Conservation (phyloP, 257 asterid genomes). For the Solanum ossicruentum region DNA sequence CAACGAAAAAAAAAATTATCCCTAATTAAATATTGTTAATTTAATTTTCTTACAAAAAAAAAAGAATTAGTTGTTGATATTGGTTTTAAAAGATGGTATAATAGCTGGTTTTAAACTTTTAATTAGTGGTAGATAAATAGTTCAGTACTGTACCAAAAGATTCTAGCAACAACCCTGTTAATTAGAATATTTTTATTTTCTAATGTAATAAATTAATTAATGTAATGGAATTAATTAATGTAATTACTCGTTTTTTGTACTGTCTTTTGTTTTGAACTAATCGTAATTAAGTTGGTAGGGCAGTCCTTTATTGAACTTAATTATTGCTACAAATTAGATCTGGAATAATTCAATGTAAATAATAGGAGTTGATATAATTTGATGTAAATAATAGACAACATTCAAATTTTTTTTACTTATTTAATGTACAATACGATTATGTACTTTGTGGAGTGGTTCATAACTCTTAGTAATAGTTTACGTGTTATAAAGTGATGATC, state of each 20-base stretch:
- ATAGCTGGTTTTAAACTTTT: neutral
- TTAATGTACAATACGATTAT: neutral
- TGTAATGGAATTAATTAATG: neutral
- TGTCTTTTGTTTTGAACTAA: neutral
- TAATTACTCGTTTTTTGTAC: neutral
- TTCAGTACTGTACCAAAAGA: neutral
- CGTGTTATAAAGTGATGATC: too few species aligned
- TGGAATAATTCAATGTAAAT: neutral
- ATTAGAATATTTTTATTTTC: neutral
- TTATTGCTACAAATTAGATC: neutral
- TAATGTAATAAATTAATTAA: neutral
- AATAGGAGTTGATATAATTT: neutral
- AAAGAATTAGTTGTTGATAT: neutral
- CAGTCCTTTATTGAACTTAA: neutral
- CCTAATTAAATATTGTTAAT: neutral
- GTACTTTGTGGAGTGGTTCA: too few species aligned
- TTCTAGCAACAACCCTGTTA: neutral
- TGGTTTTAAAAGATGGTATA: neutral
- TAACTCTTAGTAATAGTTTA: too few species aligned
- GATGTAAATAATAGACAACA: fast-evolving
- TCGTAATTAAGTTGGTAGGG: neutral
- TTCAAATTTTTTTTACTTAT: neutral
- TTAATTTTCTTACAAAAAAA: neutral
- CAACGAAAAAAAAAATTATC: neutral
- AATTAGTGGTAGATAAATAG: neutral